Evolutionary conservation across 2,329 filamentous ascomycete species (phyloP), one percentile per base, ranked within the genome.

Genomic region (Phaeoacremonium minimum): DNA sequence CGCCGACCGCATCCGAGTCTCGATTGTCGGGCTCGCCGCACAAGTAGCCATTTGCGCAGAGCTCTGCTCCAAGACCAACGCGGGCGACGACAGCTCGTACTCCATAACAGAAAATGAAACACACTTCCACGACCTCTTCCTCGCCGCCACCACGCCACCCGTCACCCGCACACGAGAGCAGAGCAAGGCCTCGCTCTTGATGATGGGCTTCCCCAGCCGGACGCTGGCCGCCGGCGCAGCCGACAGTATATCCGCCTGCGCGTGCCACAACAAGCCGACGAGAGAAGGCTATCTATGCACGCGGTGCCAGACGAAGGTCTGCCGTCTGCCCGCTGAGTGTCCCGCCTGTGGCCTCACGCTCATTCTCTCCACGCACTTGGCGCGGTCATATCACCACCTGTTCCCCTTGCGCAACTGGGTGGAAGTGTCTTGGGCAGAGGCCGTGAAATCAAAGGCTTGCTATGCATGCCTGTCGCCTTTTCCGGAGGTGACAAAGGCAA

Each of bases 161-260:
- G 83, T 89, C 14, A 87, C 89, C 11, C 79, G 86, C 37, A 77
- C 81, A 4, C 61, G 65, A 28, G 73, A 76, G 45, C 71, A 76
- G 50, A 72, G 68, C 42, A 71, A 71, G 7, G 73, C 78, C 2
- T 80, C 76, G 37, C 69, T 98, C 28, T 76, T 98, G 17, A 94
- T 95, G 86, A 98, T 98, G 91, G 93, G 93, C 5, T 98, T 98
- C 53, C 93, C 93, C 0, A 94, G 87, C 6, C 78, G 90, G 26
- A 85, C 85, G 3, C 78, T 93, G 29, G 36, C 41, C n/a, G 15
- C 12, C 9, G 16, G 30, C 12, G 86, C 87, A 36, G 72, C 80
- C 3, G 69, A 72, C 32, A 75, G 81, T 5, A 66, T 75, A 36
- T 89, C 84, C 41, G 79, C 93, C 43, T 98, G 93, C 58, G 89